Evolutionary conservation across 768 basidiomycete species (phyloP).

Genomic region (Naganishia antarctica): DNA sequence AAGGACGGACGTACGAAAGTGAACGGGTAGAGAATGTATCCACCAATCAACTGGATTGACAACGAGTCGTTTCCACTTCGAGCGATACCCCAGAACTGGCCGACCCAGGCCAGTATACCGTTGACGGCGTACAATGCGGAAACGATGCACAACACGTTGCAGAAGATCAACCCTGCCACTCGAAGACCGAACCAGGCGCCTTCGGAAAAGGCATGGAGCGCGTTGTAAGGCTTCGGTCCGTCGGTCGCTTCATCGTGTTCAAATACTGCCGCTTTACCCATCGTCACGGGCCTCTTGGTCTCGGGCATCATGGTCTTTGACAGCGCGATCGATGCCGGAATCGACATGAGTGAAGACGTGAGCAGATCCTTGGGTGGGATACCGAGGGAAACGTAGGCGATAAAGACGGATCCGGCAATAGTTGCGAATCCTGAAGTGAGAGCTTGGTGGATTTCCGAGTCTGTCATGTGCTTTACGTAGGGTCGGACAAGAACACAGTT

Average conservation of each 20-base stretch:
- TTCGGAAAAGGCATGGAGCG: constrained; percentile 79
- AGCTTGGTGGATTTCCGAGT: constrained; percentile 66
- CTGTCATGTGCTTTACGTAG: constrained; percentile 77
- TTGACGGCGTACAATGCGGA: constrained; percentile 76
- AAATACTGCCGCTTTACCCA: constrained; percentile 22
- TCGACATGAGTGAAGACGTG: constrained; percentile 77
- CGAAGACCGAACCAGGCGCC: constrained; percentile 79
- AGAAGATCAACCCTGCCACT: constrained; percentile 75
- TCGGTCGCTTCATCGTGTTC: constrained; percentile 52
- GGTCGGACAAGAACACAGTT: constrained; percentile 79
- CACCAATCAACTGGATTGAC: constrained; percentile 75
- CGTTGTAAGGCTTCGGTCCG: constrained; percentile 60
- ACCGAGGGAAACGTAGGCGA: constrained; percentile 65
- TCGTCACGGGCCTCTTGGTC: constrained; percentile 59
- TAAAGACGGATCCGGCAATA: constrained; percentile 82
- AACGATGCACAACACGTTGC: constrained; percentile 79
- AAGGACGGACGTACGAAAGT: constrained; percentile 59
- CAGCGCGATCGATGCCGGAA: constrained; percentile 88
- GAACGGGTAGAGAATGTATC: constrained; percentile 83
- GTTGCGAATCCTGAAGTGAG: constrained; percentile 66
- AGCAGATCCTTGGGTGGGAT: constrained; percentile 55
- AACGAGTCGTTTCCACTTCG: constrained; percentile 51
- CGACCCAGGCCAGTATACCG: constrained; percentile 82
- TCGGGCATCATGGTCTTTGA: constrained; percentile 83
- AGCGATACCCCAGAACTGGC: constrained; percentile 75